Base-by-base conservation (phyloP, 1,139 yeast genomes). In the Kodamaea sp. region DNA sequence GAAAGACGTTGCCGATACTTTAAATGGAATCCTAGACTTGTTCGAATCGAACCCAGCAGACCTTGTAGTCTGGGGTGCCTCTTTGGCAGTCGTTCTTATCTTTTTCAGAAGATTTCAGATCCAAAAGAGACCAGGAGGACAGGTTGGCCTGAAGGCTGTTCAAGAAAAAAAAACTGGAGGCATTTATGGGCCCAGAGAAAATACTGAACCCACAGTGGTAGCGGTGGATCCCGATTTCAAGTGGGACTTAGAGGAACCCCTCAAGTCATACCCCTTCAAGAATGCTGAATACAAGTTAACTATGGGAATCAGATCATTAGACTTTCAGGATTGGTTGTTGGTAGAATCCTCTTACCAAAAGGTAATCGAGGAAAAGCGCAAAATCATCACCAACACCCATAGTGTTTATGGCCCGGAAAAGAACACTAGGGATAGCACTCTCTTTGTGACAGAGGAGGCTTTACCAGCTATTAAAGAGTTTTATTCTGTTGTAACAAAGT, bases 301-400 rank as follows among this genome's bases (percentile, higher is more conserved):
- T 4, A 79, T 84, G 86, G 90, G 85, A 0, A 72, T 84, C 35
- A 70, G 68, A 38, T 70, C 65, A 32, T 57, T 78, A 27, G 72
- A 73, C 21, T 70, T 75, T 5, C 72, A 75, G 34, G 88, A 84
- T 35, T 80, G 85, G 81, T 61, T 85, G 20, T 62, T 79, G 32
- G 52, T 86, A n/a, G 95, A 85, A 42, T 66, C 82, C 31, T 73
- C 82, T 0, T 84, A 84, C 49, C 51, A 64, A 40, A 50, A 61
- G 5, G 59, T 68, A 14, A 66, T 81, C 4, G 64, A 65, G 7
- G 53, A 66, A 27, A 76, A 82, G 47, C 52, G 51, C 3, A 54
- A 59, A 19, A 59, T 79, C 12, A 46, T 63, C 16, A 61, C 67
- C 5, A 68, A 67, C 32, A 43, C 52, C 7, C 66, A 71, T 37